Base-by-base conservation (phyloP, 148 eudicot genomes). In the Rhododendron williamsianum region DNA sequence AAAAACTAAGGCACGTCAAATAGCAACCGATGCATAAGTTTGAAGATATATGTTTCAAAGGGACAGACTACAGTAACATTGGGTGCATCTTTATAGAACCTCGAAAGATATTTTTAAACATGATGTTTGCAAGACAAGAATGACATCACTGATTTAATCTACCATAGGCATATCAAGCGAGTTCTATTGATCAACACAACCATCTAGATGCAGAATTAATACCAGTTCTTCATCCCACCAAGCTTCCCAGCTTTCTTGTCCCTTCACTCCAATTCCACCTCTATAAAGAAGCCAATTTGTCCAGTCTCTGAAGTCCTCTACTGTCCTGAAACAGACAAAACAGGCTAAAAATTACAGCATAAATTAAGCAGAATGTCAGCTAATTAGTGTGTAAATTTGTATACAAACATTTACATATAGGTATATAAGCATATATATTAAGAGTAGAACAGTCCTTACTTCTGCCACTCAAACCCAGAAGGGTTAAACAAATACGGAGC, bases 201-300 rank as follows among this genome's bases (percentile, higher is more conserved):
- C 78, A 76, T 58, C 33, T 48, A 63, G 15, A 76, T 12, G 74
- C 46, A 83, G 79, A 23, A 84, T n/a, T 72, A 30, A 84, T 91
- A 97, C 99, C 96, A 94, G 85, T 92, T 97, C 99, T 86, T 92
- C 99, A 85, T 97, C 99, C 99, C 99, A 97, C 98, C 98, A 97
- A 41, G 99, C 98, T 92, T 97, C 98, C 99, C 99, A 97, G 85
- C 99, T 97, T 91, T 97, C 99, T 90, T 88, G 93, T 38, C 98
- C 99, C 89, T 95, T 93, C 41, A 97, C 99, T 76, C 99, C 99
- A 74, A 97, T 94, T 80, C 98, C 98, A 86, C 99, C 99, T 87
- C 99, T 91, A 87, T 97, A 97, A 72, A 97, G 92, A 89, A 97
- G 99, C 98, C 99, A 95, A 81, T 97, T 97, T 82, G 99, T 94